Evolutionary conservation across 192 early-diverging fungal species (phyloP).

Genomic region (Linderina pennispora): DNA sequence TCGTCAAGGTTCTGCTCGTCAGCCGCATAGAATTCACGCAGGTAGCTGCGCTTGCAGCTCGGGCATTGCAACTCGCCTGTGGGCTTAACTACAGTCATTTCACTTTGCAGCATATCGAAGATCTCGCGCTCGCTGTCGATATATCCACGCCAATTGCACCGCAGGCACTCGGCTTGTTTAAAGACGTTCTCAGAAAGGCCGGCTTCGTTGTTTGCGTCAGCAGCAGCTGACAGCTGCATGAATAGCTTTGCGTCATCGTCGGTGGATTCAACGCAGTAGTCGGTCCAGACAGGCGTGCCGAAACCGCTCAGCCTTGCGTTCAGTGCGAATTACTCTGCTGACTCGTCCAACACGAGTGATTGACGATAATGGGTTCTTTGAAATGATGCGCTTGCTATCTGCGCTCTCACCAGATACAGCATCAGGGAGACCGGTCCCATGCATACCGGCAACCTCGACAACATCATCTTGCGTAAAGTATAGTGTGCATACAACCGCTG

Average conservation of each 20-base stretch:
- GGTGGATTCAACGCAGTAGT: constrained; percentile 1
- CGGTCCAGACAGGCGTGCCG: constrained; percentile 26
- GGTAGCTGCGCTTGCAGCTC: constrained; percentile 27
- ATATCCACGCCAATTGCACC: constrained; percentile 38
- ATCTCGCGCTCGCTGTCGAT: constrained; percentile 22
- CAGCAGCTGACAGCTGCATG: constrained; percentile 1
- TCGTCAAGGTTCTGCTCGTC: constrained; percentile 5
- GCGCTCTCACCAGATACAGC: neutral
- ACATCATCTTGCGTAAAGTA: constrained; percentile 9
- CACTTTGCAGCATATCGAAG: constrained; percentile 9
- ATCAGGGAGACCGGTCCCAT: no score
- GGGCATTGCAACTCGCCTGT: constrained; percentile 21
- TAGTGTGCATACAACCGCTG: constrained; percentile 2
- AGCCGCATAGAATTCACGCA: constrained; percentile 44
- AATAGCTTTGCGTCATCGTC: neutral
- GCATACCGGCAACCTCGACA: constrained; percentile 6
- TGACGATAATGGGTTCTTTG: constrained; percentile 2
- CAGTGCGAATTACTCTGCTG: constrained; percentile 3
- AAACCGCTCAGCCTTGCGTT: constrained; percentile 27
- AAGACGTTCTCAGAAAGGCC: constrained; percentile 22
- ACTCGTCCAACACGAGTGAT: constrained; percentile 5
- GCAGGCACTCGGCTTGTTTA: constrained; percentile 43
- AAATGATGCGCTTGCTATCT: neutral
- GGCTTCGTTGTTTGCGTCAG: constrained; percentile 1
- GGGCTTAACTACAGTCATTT: neutral